These are phyloP conservation scores for Monosporascus sp. DNA, from an alignment of 2,329 filamentous ascomycete species.

Conservation along the genomic window DNA sequence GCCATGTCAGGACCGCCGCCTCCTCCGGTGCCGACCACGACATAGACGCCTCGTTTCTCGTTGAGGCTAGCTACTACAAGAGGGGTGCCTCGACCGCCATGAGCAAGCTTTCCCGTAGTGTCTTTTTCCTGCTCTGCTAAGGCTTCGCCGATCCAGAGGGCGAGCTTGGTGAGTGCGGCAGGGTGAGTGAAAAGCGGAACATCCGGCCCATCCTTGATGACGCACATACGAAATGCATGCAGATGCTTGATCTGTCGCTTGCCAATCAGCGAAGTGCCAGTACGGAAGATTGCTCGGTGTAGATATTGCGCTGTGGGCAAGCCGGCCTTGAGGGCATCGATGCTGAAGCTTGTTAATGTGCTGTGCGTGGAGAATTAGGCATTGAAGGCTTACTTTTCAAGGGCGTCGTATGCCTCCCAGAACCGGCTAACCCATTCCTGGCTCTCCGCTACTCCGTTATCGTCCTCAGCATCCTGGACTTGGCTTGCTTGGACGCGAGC, in stretches of 20 bases:
- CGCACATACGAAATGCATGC: slow-evolving; percentile 87
- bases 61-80: slow-evolving; percentile 88
- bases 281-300: slow-evolving; percentile 87
- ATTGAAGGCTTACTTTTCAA: slow-evolving; percentile 54
- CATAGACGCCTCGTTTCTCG: slow-evolving; percentile 79
- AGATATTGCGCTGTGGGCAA: slow-evolving; percentile 83
- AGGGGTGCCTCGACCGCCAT: slow-evolving; percentile 70
- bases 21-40: slow-evolving; percentile 88
- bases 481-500: slow-evolving; percentile 27
- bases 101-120: slow-evolving; percentile 60
- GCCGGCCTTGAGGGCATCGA: slow-evolving; percentile 70
- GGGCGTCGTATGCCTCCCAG: slow-evolving; percentile 67
- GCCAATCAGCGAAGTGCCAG: slow-evolving; percentile 82
- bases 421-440: slow-evolving; percentile 64
- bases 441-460: slow-evolving; percentile 44
- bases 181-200: slow-evolving; percentile 89
- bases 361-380: slow-evolving; percentile 16
- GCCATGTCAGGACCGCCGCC: slow-evolving; percentile 71
- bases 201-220: slow-evolving; percentile 92
- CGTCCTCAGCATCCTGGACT: slow-evolving; percentile 36
- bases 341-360: slow-evolving; percentile 42
- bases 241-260: slow-evolving; percentile 93
- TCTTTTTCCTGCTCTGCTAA: slow-evolving; percentile 85
- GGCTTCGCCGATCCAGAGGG: slow-evolving; percentile 90
- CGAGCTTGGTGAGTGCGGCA: slow-evolving; percentile 86